Evolutionary conservation across 2,329 filamentous ascomycete genomes (phyloP), one percentile per base, ranked within the genome.

Genomic region (Ilyonectria mors-panacis): DNA sequence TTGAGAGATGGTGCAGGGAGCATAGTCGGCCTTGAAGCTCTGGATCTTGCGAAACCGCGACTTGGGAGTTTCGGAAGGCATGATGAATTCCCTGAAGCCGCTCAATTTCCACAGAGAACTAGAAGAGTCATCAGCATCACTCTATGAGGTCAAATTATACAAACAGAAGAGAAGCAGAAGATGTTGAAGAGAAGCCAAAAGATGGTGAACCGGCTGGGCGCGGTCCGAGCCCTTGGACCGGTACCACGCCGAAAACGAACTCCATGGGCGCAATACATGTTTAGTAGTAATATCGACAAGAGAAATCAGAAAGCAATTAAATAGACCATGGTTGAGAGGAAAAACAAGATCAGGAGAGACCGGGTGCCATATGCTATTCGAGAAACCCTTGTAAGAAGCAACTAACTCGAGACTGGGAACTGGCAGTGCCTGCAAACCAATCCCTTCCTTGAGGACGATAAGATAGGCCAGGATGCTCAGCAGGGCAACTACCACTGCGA

Each of bases 21-120:
- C 94, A 84, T 98, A 99, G 78, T 98, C 93, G 8, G 93, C 92
- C 72, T 92, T 88, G 83, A 99, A 97, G 77, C 89, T 91, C 78
- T 97, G 94, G 55, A 97, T 86, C 75, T 91, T 92, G 79, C 91
- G 93, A 83, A 98, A 98, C 76, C 91, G 88, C 53, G 85, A 82
- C 63, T 82, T 82, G 59, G 84, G 79, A 58, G 78, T 76, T 73
- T 84, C 78, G 42, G 87, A 82, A 63, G 88, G 82, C 91, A 93
- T 93, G 66, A 59, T 74, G 70, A 63, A 62, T 61, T 66, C 58
- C 57, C 66, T 71, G 59, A 71, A 51, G 56, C 67, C 63, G 48
- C 51, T 50, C 19, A 71, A 64, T 57, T 67, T 67, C 73, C 73
- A 70, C 61, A 69, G 65, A 66, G 69, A 69, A 59, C 65, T 73